Evolutionary conservation across 805 yeast genomes (phyloP), one percentile per base, ranked within the genome.

Genomic region (Ogataea degrootiae): DNA sequence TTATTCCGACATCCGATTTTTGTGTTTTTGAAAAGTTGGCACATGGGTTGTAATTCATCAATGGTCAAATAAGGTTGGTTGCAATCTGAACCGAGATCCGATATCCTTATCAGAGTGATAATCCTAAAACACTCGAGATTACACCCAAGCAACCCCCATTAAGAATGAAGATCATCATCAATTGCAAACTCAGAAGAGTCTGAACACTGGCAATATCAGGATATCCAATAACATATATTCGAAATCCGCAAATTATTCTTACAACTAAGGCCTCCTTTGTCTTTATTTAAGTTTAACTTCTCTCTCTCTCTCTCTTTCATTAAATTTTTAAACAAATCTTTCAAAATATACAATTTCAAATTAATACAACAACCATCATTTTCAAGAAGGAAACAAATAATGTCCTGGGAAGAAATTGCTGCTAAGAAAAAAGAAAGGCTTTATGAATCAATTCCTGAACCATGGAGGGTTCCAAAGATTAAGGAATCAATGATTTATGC

Each of bases 191-290:
- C 56, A 79, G 3, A 26, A 26, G 3, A 26, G 60, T 67, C 72
- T 16, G 47, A 54, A 9, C 72, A 75, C 49, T 79, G 83, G 83
- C 54, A 66, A 22, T 57, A 71, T 23, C 67, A 72, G 7, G 59
- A 57, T 12, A 49, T 59, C 14, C 47, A 64, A 34, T 58, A 68
- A 15, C 73, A 75, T 4, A 54, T 50, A 43, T 51, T 58, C 6
- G 17, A 47, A 3, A 53, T 53, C 31, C 5, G 11, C 9, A 11
- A 9, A 7, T 11, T 11, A 9, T 26, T 11, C 4, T 11, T 9
- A 26, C 8, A 72, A 67, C 34, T 79, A 71, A 49, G 74, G 73
- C 16, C 59, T 31, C 68, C 71, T 70, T 71, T 73, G 22, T 57
- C 53, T 17, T 49, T 62, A 6, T 60, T 70, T 37, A 73, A 75